Evolutionary conservation across 257 asterid species (phyloP).

Genomic region (Forsythia viridissima): DNA sequence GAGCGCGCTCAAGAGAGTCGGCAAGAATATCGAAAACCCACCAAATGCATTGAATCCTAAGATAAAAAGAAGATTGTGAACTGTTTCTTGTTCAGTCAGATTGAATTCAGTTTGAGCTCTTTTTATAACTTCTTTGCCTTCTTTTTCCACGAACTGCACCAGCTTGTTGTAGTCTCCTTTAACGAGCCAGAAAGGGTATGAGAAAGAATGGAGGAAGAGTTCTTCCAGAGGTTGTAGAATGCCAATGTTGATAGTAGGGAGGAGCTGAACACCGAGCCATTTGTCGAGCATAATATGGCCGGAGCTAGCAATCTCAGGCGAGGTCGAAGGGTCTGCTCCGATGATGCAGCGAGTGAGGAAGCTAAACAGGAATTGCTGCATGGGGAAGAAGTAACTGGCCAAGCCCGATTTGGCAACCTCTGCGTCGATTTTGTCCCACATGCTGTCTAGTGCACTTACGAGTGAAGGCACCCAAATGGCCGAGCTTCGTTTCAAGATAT

Average conservation of each 20-base stretch:
- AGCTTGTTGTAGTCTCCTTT: slow-evolving; percentile 69
- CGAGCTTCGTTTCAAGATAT: slow-evolving; percentile 71
- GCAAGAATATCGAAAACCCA: slow-evolving; percentile 59
- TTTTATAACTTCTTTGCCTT: slow-evolving; percentile 47
- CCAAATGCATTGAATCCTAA: slow-evolving; percentile 92
- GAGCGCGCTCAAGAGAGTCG: slow-evolving; percentile 37
- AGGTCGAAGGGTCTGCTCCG: slow-evolving; percentile 59
- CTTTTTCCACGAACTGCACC: slow-evolving; percentile 37
- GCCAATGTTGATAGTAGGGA: slow-evolving; percentile 55
- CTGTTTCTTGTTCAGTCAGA: slow-evolving; percentile 65
- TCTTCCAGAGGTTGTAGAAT: slow-evolving; percentile 68
- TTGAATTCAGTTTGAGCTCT: slow-evolving; percentile 58
- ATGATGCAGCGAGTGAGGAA: slow-evolving; percentile 66
- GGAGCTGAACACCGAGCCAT: slow-evolving; percentile 79
- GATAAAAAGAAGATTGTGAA: slow-evolving; percentile 68
- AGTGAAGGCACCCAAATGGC: slow-evolving; percentile 65
- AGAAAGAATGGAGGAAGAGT: slow-evolving; percentile 79
- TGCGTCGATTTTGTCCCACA: slow-evolving; percentile 58
- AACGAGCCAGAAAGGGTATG: slow-evolving; percentile 67
- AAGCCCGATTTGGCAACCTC: slow-evolving; percentile 45
- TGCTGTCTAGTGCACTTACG: slow-evolving; percentile 49
- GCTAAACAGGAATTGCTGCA: slow-evolving; percentile 68
- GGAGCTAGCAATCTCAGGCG: slow-evolving; percentile 49
- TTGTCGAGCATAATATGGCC: slow-evolving; percentile 58
- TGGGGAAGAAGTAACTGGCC: slow-evolving; percentile 33